Base-by-base conservation (phyloP, 73 alveolate genomes). In the Paramecium tetraurelia region DNA sequence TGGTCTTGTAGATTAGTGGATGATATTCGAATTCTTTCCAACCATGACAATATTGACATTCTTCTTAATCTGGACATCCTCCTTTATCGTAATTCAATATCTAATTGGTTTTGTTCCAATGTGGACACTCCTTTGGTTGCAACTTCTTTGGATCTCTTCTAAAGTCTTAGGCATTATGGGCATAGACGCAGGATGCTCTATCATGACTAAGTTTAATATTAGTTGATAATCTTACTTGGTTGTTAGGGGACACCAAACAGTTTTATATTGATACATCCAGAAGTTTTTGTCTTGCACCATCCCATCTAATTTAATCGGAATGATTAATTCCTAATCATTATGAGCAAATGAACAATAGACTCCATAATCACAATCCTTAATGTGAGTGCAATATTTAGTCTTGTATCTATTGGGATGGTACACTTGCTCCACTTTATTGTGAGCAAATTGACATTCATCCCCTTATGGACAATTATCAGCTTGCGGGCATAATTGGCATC, bases 21-120 rank as follows among this genome's bases (percentile, higher is more conserved):
- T 96, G 99, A 89, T 94, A 96, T 85, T 96, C 99, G 80, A 85
- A 87, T 89, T 96, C 99, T 72, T 96, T 96, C 99, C 99, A 96
- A 2, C 99, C 99, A 86, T 96, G 99, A 83, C 96, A 86, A 58
- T 88, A 70, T 8, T 21, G n/a, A 89, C 99, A 96, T 14, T 59
- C 48, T 44, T 83, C 84, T 59, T 90, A 94, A 80, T 96, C 96
- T n/a, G 88, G 70, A 75, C 99, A 96, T 29, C 98, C 98, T 36
- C 96, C 96, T 92, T 96, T 94, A 24, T 92, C 92, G 85, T 94
- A 96, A 29, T 84, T 48, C 24, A 69, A 40, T 3, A 95, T 77
- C 57, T 36, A 41, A 5, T 59, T 38, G 40, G 92, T 18, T 59
- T 93, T 86, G 4, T 93, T 93, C 96, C 96, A 95, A 24, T 89